Base-by-base conservation (phyloP, 768 basidiomycete species). In the Rhodocollybia butyracea region DNA sequence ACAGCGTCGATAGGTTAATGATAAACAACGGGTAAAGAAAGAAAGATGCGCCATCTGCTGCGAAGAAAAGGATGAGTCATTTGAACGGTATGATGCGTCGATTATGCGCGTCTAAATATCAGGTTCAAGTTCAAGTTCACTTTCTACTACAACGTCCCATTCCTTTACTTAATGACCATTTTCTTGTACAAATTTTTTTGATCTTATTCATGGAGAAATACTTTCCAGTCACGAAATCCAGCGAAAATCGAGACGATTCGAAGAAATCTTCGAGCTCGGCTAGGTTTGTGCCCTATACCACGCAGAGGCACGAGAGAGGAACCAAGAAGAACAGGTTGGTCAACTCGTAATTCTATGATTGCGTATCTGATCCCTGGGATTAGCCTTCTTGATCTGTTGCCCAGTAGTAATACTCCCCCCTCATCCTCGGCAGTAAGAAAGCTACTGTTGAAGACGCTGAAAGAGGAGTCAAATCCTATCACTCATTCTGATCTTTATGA, bases 391-490 rank as follows among this genome's bases (percentile, higher is more conserved):
- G 53, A 54, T n/a, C 43, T 54, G 22, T 19, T 54, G 21, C 53
- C 53, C 21, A 31, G 46, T 11, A 42, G 41, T 30, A 31, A 46
- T 12, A 32, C n/a, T 19, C 39, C 41, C 1, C 53, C 53, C 3
- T 78, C 79, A 19, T 63, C 70, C 0, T 60, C 73, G 29, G 68
- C 70, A n/a, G 63, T 88, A 36, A 89, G 83, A 12, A 82, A 74
- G 52, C 77, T 83, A 52, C 68, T 92, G 13, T 65, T 92, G 39
- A 76, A 70, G 27, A 89, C 84, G 0, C 74, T 94, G 42, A 66
- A 75, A 15, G 78, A 88, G 57, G 72, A 77, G 51, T 78, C 80
- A 10, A 93, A 93, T 65, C 91, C 91, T 1, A 89, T 93, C 48
- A 91, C 89, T 1, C 85, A 89, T 61, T 85, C 85, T 1, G 80